Evolutionary conservation across 768 basidiomycete species (phyloP), one percentile per base, ranked within the genome.

Genomic region (Megacollybia marginata): DNA sequence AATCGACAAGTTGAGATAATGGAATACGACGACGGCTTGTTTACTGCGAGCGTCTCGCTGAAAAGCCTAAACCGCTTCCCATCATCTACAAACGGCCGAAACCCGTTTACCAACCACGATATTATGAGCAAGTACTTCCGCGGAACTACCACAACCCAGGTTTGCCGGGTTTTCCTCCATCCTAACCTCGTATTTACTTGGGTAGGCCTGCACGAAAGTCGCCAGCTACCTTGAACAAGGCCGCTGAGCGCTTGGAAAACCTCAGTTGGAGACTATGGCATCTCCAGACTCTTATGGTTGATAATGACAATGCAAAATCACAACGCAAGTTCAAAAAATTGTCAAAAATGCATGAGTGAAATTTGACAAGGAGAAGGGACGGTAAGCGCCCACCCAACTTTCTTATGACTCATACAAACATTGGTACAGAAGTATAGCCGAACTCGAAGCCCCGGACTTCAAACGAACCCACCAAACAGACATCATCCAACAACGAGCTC

Each of bases 261-360:
- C 69, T 92, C 68, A 85, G 83, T 58, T 92, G 90, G 90, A 80
- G 90, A 62, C 78, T 92, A 65, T 92, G 90, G 90, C 88, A 92
- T 63, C 81, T 92, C 47, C 90, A 92, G 70, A 88, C 83, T 59
- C 80, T 92, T 58, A 92, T 92, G 72, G 89, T 92, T 69, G 89
- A 92, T 68, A 77, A 83, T 53, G 91, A 92, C 75, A 90, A 90
- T 55, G 88, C 90, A 42, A 87, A 82, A 68, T 82, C 85, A 13
- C 90, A 90, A 63, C 84, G 90, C 46, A 88, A 92, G 69, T 92
- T 92, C 75, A 88, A 84, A 71, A 90, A 88, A 59, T 80, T 92
- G 49, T 87, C 85, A n/a, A 58, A 89, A 86, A 67, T 79, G 68
- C 64, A 92, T 92, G 90, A 79, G 90, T 55, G 90, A 91, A 88